These are phyloP conservation scores for Fusarium circinatum DNA, from an alignment of 2,329 filamentous ascomycete genomes.

Conservation along the genomic window DNA sequence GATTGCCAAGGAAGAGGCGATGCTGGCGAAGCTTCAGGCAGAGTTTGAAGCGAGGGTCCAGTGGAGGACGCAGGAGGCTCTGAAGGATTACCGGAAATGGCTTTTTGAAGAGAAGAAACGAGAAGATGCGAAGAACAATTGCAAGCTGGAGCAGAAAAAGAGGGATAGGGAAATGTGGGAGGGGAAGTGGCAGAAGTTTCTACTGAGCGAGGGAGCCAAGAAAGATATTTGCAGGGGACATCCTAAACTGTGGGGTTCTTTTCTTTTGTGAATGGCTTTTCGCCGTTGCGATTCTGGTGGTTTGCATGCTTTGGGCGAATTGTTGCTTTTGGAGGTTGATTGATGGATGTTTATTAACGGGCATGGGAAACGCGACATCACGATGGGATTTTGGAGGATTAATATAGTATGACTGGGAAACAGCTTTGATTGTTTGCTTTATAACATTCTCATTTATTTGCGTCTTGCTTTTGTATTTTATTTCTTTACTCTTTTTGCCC, in stretches of 20 bases:
- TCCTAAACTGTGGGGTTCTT: background rate
- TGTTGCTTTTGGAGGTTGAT: background rate
- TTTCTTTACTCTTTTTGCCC: fast-evolving
- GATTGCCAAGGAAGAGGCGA: background rate
- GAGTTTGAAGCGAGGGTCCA: background rate
- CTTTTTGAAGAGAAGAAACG: background rate
- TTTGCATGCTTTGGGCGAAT: background rate
- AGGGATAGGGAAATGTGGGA: background rate
- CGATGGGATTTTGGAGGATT: background rate
- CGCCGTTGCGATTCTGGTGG: background rate
- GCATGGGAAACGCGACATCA: background rate
- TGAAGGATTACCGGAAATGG: background rate
- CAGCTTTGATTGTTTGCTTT: background rate
- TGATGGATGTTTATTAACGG: background rate
- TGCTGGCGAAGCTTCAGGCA: background rate
- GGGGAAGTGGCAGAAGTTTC: background rate
- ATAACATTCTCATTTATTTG: fast-evolving
- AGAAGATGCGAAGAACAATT: fast-evolving
- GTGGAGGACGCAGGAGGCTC: background rate
- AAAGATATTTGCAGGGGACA: background rate
- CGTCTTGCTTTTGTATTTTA: background rate
- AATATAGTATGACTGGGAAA: too few relatives aligned
- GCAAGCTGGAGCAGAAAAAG: background rate
- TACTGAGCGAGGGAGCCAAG: background rate
- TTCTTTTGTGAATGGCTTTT: background rate